Evolutionary conservation across 768 basidiomycete species (phyloP).

Genomic region (Clitopilus hobsonii): DNA sequence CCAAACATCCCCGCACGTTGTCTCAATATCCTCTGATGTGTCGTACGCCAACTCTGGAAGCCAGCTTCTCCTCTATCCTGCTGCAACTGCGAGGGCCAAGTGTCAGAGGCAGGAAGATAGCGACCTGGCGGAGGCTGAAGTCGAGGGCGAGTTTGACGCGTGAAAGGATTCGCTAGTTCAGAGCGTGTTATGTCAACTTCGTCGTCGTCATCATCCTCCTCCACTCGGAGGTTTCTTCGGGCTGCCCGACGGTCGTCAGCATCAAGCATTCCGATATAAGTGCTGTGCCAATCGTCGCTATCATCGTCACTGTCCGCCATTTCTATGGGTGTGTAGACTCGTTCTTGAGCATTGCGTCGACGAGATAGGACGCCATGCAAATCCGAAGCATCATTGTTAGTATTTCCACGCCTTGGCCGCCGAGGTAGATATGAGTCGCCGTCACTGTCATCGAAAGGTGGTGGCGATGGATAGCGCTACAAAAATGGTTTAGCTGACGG

Average conservation of each 20-base stretch:
- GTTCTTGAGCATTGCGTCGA: constrained; percentile 22
- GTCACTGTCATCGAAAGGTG: no score
- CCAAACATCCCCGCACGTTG: constrained; percentile 18
- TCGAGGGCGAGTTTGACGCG: background rate
- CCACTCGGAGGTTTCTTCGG: no score
- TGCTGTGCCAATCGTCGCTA: no score
- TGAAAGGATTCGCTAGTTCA: background rate
- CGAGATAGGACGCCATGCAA: constrained; percentile 19
- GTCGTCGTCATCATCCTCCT: no score
- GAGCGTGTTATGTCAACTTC: no score
- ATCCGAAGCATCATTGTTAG: constrained; percentile 10
- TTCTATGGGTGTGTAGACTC: constrained; percentile 1
- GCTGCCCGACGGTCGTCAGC: no score
- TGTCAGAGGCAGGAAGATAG: background rate
- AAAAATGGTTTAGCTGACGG: no score
- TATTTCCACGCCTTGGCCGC: no score
- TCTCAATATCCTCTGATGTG: background rate
- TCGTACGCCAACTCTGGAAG: background rate
- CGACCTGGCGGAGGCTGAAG: background rate
- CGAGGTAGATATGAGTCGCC: no score
- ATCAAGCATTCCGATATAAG: no score
- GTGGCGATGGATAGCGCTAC: no score
- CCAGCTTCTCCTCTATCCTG: background rate
- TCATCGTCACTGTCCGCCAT: constrained; percentile 14
- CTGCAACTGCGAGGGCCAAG: background rate